Conservation (phyloP, 345 rosid species). For the Leavenworthia alabamica region DNA sequence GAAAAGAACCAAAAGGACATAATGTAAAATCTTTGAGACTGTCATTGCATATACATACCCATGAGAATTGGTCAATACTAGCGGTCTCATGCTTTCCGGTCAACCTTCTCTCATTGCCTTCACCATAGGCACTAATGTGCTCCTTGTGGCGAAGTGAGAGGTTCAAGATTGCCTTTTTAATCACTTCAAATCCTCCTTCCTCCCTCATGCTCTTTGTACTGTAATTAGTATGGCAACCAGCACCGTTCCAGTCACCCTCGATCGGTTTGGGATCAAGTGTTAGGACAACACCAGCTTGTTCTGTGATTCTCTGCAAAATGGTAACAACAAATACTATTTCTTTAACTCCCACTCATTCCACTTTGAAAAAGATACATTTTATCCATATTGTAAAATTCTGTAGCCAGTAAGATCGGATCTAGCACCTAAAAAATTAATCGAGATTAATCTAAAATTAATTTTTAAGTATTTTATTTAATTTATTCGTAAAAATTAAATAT, state of each 20-base stretch:
- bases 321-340: not conserved
- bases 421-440: too few species aligned
- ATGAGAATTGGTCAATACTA: slow-evolving; percentile 77
- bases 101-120: slow-evolving; percentile 96
- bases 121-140: slow-evolving; percentile 92
- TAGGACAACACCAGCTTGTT: slow-evolving; percentile 93
- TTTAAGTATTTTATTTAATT: too few species aligned
- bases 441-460: too few species aligned
- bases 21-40: not conserved
- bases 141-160: slow-evolving; percentile 83
- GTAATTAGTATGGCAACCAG: slow-evolving; percentile 97
- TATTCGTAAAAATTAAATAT: too few species aligned
- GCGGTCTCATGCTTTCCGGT: slow-evolving; percentile 99
- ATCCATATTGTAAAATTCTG: too few species aligned
- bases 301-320: slow-evolving; percentile 81
- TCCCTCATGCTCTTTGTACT: slow-evolving; percentile 97
- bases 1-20: not conserved
- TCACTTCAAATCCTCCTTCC: slow-evolving; percentile 79
- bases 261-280: slow-evolving; percentile 92
- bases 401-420: too few species aligned
- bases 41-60: slow-evolving; percentile 44
- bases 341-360: not conserved
- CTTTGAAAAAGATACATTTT: not conserved
- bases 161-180: slow-evolving; percentile 87
- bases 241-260: slow-evolving; percentile 99